Base-by-base conservation (phyloP, 345 rosid species). In the Rhizophora apiculata region DNA sequence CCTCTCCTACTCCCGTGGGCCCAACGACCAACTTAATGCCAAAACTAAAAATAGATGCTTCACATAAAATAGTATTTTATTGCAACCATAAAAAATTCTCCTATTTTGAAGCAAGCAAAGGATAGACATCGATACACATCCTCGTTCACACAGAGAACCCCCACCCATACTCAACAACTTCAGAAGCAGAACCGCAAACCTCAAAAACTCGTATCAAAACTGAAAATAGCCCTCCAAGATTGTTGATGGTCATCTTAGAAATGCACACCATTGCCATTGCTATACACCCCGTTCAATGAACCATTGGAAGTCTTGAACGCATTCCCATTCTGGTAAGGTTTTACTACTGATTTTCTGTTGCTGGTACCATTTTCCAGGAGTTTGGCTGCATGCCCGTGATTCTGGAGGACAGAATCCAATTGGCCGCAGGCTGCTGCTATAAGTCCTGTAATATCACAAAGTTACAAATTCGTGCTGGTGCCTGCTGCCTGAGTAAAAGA, bases 361-460 rank as follows among this genome's bases (percentile, higher is more conserved):
- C 78, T 79, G 34, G 69, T 49, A 70, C 88, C 85, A 62, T 83
- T 87, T 48, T 70, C 49, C 61, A 71, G 63, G 61, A 61, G 67
- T 76, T 71, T 83, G 77, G 68, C 69, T 63, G 34, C 70, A 53
- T 74, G 71, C 51, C 84, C 69, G 49, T 75, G 16, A 69, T 79
- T 84, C 60, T 78, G 69, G 34, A 83, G 32, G 43, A 82, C 76
- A 36, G 72, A 51, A 36, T 89, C 90, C 75, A 87, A 70, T 57
- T 85, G 87, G 70, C 92, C 86, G 31, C 87, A 79, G 9, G 96
- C 82, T 61, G 96, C 92, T 55, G 86, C 89, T 56, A 87, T 74
- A 34, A 89, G 89, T 71, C 96, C 94, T 89, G 88, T 18, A 11
- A 43, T 43, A 3, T 43, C 49, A 43, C 49, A 3, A 3, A 43